Base-by-base conservation (phyloP, 345 rosid species). In the Schrenkiella parvula region DNA sequence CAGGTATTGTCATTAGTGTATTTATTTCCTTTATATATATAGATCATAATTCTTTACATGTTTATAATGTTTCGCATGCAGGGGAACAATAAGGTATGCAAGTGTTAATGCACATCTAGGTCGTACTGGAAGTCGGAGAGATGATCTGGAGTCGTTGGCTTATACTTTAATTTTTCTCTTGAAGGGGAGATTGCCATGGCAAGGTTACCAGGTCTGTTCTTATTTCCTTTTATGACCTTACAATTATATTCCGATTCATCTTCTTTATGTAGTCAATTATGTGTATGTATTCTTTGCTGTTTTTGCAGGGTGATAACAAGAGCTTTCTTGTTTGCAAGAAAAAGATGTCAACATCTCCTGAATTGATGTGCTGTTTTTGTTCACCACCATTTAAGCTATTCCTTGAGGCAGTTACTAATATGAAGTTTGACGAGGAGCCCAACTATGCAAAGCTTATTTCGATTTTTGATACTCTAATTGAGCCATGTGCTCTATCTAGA, bases 61-160 rank as follows among this genome's bases (percentile, higher is more conserved):
- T 58, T 51, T 43, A 37, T 77, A 55, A 43, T 26, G 31, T 57
- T 60, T 32, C 14, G 12, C 42, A 59, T 61, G 75, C 80, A 95
- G 99, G 78, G 99, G 99, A 74, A 95, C 99, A 57, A 83, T 95
- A 71, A 85, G 98, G 73, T 93, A 93, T 75, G 98, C 98, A 60
- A 88, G 97, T 73, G 95, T 86, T 54, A 92, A 93, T 82, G 98
- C 97, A 9, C 98, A 93, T 84, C 81, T 91, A 73, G 98, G 98
- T 70, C 86, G 98, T 43, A 88, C 96, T 44, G 90, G 92, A 66
- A 93, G 97, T 77, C 80, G 96, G 18, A 88, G 98, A 70, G 98
- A 93, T 78, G 98, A 93, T 83, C 87, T 93, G 8, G 98, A 93
- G 86, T 93, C 98, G 6, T 81, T 93, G 80, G 98, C 98, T 17